Evolutionary conservation across 2,329 filamentous ascomycete species (phyloP), one percentile per base, ranked within the genome.

Genomic region (Coniochaeta hoffmannii): DNA sequence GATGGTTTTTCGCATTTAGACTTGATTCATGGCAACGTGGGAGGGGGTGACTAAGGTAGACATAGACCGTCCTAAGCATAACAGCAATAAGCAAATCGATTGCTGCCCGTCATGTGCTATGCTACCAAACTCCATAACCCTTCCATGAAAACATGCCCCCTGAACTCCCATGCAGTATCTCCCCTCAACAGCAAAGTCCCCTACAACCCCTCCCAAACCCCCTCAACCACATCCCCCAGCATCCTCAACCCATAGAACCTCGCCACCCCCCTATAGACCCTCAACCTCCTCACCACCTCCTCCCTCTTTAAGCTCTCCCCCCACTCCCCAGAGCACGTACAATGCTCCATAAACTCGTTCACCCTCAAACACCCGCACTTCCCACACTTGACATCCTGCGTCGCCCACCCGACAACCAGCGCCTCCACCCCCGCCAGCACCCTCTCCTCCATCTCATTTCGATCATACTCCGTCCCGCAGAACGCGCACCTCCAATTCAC

Each of bases 271-370:
- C 76, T 78, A 71, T 90, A 86, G 4, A 96, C 87, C 41, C 70
- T 77, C 64, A 97, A 64, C 66, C 76, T 80, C 67, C 76, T 82
- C 65, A 81, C 71, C 26, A 93, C 74, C 28, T 88, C 88, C 30
- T 80, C 82, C 60, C 80, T 78, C 62, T 86, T 81, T 57, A 92
- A 77, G 19, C 85, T 89, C 61, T 83, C 83, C 17, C 78, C 80
- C 94, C 94, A 99, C 57, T 82, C 81, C 3, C 94, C 94, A 58
- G 89, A 90, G 75, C 94, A 99, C 11, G 86, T 88, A 71, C 95
- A 99, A 71, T 97, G 92, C 69, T 97, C 93, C 85, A 94, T 91
- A 64, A 97, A 95, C 65, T 97, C 93, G 68, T 96, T 97, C 38
- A 89, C 79, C 66, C 90, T 77, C 36, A 96, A 71, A 62, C 90